Evolutionary conservation across 176 grass and related monocot species (phyloP), one percentile per base, ranked within the genome.

Genomic region (Avena insularis): DNA sequence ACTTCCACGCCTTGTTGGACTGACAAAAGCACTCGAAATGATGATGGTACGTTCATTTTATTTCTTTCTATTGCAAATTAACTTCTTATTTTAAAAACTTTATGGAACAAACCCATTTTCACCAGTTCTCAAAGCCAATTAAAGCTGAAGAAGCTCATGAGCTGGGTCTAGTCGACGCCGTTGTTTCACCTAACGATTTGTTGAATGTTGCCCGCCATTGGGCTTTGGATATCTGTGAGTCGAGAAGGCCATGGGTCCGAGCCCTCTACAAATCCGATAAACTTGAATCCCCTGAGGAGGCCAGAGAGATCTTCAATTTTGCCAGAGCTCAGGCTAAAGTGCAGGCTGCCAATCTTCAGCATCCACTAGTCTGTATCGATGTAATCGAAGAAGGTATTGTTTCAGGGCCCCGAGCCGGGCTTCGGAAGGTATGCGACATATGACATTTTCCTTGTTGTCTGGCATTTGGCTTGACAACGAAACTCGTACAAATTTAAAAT

Each of bases 21-120:
- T 98, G 84, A 83, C 87, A 66, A 98, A 98, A 92, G 80, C 92
- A 82, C 76, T 98, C 67, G 90, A 98, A 86, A 98, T 95, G 90
- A 90, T 98, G 38, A 71, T 98, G 96, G 96, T 98, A 79, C 60
- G 77, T 65, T 61, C 55, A 65, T 25, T 66, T 56, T 8, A 33
- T 16, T 70, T 86, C 50, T 8, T 64, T 50, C 21, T 73, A 16
- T 27, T 27, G 71, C 43, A 74, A 2, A 51, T 29, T 9, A 16
- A 51, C 6, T 49, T 13, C 4, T 47, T 75, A 8, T 48, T 15
- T 50, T 75, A 12, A 50, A 75, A 75, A 50, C 6, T 23, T 23
- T 11, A 27, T 74, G 20, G 12, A 74, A 25, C 71, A 14, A 10
- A 13, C 46, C 48, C 33, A 68, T 63, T 74, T 85, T 16, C 47